Evolutionary conservation across 2,329 filamentous ascomycete genomes (phyloP).

Genomic region (Botrytis elliptica): DNA sequence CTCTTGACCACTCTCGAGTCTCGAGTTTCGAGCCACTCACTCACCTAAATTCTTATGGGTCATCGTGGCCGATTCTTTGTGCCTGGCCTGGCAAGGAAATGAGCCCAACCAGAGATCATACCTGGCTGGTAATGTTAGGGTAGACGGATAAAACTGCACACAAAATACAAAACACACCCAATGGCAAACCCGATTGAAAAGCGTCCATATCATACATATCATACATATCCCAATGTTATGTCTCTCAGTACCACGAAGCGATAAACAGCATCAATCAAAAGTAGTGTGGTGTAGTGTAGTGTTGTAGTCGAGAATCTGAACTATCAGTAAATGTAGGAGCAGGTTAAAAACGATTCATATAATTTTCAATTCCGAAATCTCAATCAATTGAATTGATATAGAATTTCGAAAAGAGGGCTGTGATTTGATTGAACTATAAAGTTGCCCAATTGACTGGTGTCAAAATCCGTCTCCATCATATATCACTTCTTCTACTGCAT

Average conservation of each 20-base stretch:
- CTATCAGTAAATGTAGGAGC: neutral
- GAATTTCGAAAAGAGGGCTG: neutral
- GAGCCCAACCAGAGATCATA: neutral
- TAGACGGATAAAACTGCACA: neutral
- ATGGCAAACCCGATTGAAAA: neutral
- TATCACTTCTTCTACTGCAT: constrained; percentile 1
- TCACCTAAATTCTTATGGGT: neutral
- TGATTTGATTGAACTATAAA: neutral
- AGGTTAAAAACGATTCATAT: no score
- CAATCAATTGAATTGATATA: neutral
- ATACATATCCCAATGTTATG: neutral
- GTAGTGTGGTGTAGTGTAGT: neutral
- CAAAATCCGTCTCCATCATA: neutral
- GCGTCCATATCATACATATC: neutral
- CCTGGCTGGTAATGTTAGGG: neutral
- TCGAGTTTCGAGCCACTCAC: neutral
- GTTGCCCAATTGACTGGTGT: neutral
- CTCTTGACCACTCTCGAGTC: neutral
- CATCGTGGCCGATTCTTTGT: neutral
- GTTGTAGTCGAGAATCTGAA: neutral
- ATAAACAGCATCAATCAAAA: neutral
- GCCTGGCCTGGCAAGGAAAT: neutral
- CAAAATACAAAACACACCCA: neutral
- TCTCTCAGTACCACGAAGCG: neutral
- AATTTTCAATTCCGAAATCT: neutral